Conservation (phyloP, 345 rosid genomes). For the Zanthoxylum bungeanum region DNA sequence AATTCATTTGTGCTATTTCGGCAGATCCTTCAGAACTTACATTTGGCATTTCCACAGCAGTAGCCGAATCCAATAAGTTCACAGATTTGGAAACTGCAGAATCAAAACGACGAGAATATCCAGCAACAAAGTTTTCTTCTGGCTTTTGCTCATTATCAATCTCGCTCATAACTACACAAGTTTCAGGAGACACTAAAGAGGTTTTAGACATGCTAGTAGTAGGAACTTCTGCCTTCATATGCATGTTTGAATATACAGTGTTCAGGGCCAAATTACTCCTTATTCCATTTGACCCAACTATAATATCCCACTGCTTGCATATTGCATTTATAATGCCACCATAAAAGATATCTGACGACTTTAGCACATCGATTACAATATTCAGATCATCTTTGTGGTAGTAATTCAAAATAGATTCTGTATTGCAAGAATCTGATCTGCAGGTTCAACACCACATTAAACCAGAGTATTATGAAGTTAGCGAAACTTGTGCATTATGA, state of each 20-base stretch:
- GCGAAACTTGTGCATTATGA: background rate
- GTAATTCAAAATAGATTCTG: conserved; percentile 47
- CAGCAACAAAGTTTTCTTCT: conserved; percentile 36
- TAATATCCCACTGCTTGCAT: conserved; percentile 54
- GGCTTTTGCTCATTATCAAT: conserved; percentile 32
- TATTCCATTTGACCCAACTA: conserved; percentile 34
- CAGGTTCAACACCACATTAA: conserved; percentile 27
- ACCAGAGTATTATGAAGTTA: conserved; percentile 9
- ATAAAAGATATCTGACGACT: conserved; percentile 50
- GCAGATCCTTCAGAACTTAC: conserved; percentile 59
- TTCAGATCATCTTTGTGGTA: conserved; percentile 62
- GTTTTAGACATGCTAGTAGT: conserved; percentile 18
- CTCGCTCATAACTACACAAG: conserved; percentile 18
- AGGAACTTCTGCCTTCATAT: conserved; percentile 30
- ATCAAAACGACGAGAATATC: conserved; percentile 33
- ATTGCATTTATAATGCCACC: conserved; percentile 56
- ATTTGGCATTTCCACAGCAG: conserved; percentile 33
- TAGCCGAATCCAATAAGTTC: conserved; percentile 32
- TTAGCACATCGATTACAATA: conserved; percentile 57
- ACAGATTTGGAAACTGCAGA: no score
- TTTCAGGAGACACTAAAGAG: conserved; percentile 26
- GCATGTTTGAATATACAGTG: conserved; percentile 24
- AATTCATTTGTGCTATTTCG: conserved; percentile 52
- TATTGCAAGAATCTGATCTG: conserved; percentile 71
- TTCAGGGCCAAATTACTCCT: conserved; percentile 37